A percentile compares a stretch with the other conserved stretches of the same genome.
Conservation (phyloP, 176 grass and related monocot species). For the Zea luxurians region DNA sequence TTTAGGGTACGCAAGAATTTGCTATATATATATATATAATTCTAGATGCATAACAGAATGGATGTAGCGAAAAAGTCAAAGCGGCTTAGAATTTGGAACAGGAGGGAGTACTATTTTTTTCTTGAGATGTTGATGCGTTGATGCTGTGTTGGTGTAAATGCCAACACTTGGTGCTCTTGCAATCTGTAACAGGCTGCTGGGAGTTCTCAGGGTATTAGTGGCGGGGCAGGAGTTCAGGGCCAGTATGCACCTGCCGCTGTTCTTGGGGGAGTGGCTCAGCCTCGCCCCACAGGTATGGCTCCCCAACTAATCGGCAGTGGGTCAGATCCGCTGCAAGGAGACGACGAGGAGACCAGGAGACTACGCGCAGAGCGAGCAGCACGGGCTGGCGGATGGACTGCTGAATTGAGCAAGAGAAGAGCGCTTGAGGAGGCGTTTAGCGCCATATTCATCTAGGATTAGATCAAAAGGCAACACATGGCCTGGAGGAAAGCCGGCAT, state of each 20-base stretch:
- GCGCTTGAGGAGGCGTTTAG: constrained; percentile 81
- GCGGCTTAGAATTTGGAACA: too few species aligned
- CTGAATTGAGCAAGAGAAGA: constrained; percentile 75
- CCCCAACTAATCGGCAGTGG: constrained; percentile 51
- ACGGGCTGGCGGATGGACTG: constrained; percentile 82
- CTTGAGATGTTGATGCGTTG: neutral
- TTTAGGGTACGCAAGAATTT: too few species aligned
- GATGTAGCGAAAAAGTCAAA: too few species aligned
- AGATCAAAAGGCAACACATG: constrained; percentile 12
- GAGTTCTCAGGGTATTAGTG: constrained; percentile 67
- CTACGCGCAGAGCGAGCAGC: constrained; percentile 54
- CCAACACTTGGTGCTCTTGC: constrained; percentile 27
- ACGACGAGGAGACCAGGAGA: constrained; percentile 69
- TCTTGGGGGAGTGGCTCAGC: constrained; percentile 59
- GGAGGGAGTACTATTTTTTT: neutral
- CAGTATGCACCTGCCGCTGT: constrained; percentile 74
- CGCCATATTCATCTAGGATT: constrained; percentile 63
- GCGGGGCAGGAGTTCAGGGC: constrained; percentile 60
- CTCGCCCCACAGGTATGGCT: constrained; percentile 68
- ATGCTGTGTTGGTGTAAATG: constrained; percentile 7
- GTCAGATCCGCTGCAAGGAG: constrained; percentile 57
- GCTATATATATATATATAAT: too few species aligned
- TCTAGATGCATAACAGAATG: too few species aligned
- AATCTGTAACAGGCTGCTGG: constrained; percentile 61
- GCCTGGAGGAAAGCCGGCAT: neutral